Conservation (phyloP, 2,329 filamentous ascomycete species). For the Botryotinia globosa region DNA sequence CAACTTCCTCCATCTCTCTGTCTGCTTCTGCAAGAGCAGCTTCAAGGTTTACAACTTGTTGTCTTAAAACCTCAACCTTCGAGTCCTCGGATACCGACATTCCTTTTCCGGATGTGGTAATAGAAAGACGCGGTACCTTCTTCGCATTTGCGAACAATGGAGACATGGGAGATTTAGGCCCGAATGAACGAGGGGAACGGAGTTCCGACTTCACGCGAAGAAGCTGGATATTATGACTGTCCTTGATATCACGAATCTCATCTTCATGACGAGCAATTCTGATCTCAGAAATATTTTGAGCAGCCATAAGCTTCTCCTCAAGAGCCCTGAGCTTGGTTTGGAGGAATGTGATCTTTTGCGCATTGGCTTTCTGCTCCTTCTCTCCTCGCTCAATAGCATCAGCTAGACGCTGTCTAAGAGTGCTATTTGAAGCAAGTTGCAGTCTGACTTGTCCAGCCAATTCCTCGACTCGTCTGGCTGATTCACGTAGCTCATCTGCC, state of each 20-base stretch:
- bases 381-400: conserved; percentile 83
- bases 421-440: conserved; percentile 75
- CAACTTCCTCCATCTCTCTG: conserved; percentile 78
- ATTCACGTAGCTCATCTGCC: conserved; percentile 67
- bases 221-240: conserved; percentile 74
- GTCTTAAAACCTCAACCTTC: conserved; percentile 72
- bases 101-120: conserved; percentile 51
- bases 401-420: conserved; percentile 71
- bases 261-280: conserved; percentile 81
- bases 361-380: conserved; percentile 74
- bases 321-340: conserved; percentile 76
- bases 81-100: conserved; percentile 67
- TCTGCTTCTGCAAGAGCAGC: conserved; percentile 73
- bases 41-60: conserved; percentile 81
- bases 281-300: conserved; percentile 85
- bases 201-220: conserved; percentile 63
- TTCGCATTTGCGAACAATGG: conserved; percentile 55
- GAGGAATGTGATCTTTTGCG: conserved; percentile 76
- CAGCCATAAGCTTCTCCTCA: conserved; percentile 78
- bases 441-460: conserved; percentile 75
- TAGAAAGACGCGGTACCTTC: conserved; percentile 54
- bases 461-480: conserved; percentile 74
- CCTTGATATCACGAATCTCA: conserved; percentile 71
- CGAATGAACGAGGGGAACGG: conserved; percentile 50
- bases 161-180: conserved; percentile 59